Percentiles rank a stretch among this genome's conserved stretches.
Evolutionary conservation across 192 early-diverging fungal genomes (phyloP).

Genomic region (Mortierella alpina): DNA sequence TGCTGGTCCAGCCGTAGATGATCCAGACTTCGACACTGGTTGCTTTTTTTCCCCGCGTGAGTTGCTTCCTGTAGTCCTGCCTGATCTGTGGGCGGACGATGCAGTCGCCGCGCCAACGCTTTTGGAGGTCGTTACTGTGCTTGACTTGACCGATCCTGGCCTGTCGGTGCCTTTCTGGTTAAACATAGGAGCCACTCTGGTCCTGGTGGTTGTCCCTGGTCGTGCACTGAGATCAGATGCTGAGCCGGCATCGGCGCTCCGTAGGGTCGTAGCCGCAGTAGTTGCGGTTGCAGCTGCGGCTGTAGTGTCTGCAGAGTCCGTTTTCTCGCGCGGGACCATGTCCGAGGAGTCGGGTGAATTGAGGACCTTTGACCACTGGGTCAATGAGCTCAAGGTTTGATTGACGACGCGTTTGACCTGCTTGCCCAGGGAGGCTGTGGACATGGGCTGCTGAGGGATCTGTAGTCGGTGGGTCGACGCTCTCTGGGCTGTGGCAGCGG

Average conservation of each 20-base stretch:
- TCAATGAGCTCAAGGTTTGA: constrained; percentile 21
- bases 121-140: too few relatives aligned
- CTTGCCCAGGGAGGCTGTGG: background rate
- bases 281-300: background rate
- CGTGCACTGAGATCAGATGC: background rate
- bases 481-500: background rate
- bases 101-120: too few relatives aligned
- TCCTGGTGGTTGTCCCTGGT: background rate
- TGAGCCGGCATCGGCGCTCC: background rate
- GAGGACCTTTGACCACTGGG: constrained; percentile 35
- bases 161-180: too few relatives aligned
- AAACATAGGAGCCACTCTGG: background rate
- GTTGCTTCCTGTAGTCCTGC: too few relatives aligned
- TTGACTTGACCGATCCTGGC: too few relatives aligned
- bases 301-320: background rate
- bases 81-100: too few relatives aligned
- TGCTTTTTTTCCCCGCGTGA: too few relatives aligned
- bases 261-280: background rate
- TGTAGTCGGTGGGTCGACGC: background rate
- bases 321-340: background rate
- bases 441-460: background rate
- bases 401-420: constrained; percentile 45
- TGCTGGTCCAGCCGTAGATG: background rate
- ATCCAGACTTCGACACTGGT: background rate
- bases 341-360: constrained; percentile 5